These are phyloP conservation scores for Clarireedia monteithiana DNA, from an alignment of 2,329 filamentous ascomycete genomes.

Conservation along the genomic window DNA sequence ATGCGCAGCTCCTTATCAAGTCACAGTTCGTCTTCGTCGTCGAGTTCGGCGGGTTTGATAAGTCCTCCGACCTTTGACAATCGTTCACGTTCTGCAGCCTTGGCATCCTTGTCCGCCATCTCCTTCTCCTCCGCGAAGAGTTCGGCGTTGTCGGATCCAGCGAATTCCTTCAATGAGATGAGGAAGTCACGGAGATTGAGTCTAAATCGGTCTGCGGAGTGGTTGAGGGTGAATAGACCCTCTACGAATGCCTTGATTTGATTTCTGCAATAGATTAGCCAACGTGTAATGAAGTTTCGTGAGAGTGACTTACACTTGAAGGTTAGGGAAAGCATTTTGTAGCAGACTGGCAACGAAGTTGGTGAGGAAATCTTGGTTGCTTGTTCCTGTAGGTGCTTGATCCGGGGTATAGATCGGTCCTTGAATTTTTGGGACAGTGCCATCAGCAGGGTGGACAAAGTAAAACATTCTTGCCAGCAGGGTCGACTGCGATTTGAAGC, in stretches of 20 bases:
- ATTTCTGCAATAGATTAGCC: conserved; percentile 45
- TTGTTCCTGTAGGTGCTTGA: conserved; percentile 73
- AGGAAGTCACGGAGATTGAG: conserved; percentile 93
- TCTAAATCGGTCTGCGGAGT: conserved; percentile 89
- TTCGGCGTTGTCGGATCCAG: conserved; percentile 81
- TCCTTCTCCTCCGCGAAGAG: conserved; percentile 92
- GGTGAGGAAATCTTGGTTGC: conserved; percentile 83
- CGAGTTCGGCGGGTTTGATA: conserved; percentile 94
- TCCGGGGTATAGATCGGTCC: conserved; percentile 83
- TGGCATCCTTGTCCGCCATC: conserved; percentile 77
- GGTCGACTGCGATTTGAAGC: conserved; percentile 96
- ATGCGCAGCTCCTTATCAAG: conserved; percentile 60
- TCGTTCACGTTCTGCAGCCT: conserved; percentile 82
- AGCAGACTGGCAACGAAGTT: conserved; percentile 81
- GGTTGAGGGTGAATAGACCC: conserved; percentile 80
- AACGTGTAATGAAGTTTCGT: background rate
- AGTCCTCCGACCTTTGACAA: conserved; percentile 92
- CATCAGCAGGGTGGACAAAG: conserved; percentile 71
- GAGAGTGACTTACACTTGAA: conserved; percentile 64
- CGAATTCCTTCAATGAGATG: conserved; percentile 94
- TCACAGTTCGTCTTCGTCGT: conserved; percentile 82
- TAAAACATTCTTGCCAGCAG: conserved; percentile 93
- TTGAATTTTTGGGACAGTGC: conserved; percentile 71
- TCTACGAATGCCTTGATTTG: conserved; percentile 91
- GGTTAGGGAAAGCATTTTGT: conserved; percentile 85